phyloP scores from a whole-genome alignment of 1,284 basidiomycete genomes.

The Salmacisia buchloeana region DNA sequence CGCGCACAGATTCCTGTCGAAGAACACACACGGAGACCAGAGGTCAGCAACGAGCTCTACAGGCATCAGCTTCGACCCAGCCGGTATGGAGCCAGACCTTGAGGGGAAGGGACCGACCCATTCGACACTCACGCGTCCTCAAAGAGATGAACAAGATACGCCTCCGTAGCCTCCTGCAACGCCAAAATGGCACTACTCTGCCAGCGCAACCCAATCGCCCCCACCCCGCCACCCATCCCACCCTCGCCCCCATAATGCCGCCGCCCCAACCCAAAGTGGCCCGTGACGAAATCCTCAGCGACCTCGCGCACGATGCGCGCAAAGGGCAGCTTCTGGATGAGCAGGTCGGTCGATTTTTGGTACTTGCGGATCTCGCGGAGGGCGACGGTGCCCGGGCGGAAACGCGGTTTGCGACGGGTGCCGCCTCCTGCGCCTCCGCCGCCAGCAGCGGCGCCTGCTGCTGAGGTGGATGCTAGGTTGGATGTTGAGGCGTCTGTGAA shows the following conservation, averaged over 20 bases:
- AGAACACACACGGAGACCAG: not conserved
- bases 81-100: not conserved
- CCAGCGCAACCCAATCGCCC: conserved; percentile 44
- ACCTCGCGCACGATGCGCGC: conserved; percentile 47
- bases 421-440: not conserved
- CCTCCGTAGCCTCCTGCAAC: conserved; percentile 49
- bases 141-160: conserved; percentile 47
- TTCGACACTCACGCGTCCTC: conserved; percentile 45
- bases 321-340: conserved; percentile 48
- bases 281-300: conserved; percentile 46
- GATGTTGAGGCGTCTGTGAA: not conserved
- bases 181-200: conserved; percentile 48
- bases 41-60: not conserved
- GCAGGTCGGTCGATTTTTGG: conserved; percentile 47
- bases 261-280: conserved; percentile 21
- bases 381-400: conserved; percentile 47
- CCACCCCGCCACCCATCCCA: no score
- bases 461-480: not conserved
- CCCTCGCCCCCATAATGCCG: conserved; percentile 19
- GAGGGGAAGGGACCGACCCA: not conserved
- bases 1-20: conserved; percentile 44
- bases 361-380: conserved; percentile 48
- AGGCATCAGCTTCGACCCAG: not conserved
- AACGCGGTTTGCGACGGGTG: conserved; percentile 23
- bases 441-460: not conserved